phyloP scores from a whole-genome alignment of 139 green algal genomes.

The Trebouxia sp. region DNA sequence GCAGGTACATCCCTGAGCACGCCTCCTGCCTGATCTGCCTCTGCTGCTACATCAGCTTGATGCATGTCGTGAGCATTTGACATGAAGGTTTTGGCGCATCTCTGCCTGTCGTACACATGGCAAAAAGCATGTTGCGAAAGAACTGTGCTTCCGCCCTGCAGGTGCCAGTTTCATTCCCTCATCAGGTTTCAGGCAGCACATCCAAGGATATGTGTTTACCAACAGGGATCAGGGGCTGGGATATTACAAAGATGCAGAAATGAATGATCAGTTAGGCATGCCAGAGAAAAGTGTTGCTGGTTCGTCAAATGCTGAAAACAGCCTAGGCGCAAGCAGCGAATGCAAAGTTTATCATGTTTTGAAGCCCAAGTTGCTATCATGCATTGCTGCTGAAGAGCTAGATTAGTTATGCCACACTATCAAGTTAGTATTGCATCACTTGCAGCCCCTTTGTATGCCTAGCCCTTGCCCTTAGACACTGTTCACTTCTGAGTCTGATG shows the following conservation, averaged over 20 bases:
- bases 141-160: not conserved
- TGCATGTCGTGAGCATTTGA: too few species aligned
- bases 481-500: too few species aligned
- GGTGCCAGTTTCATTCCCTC: not conserved
- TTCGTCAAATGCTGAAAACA: not conserved
- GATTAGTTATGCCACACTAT: not conserved
- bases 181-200: not conserved
- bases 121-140: not conserved
- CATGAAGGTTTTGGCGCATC: too few species aligned
- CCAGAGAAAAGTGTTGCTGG: not conserved
- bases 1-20: conserved; percentile 13
- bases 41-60: too few species aligned
- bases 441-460: too few species aligned
- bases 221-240: not conserved
- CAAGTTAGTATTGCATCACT: not conserved
- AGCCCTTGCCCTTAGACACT: too few species aligned
- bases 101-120: not conserved
- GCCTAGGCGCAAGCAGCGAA: too few species aligned
- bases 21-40: too few species aligned
- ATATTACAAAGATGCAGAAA: not conserved
- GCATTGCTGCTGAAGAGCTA: conserved; percentile 1
- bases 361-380: not conserved
- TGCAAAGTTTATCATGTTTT: not conserved
- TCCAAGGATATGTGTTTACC: not conserved
- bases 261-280: not conserved